These are phyloP conservation scores for Verticillium alfalfae DNA, from an alignment of 2,329 filamentous ascomycete species.

Conservation along the genomic window DNA sequence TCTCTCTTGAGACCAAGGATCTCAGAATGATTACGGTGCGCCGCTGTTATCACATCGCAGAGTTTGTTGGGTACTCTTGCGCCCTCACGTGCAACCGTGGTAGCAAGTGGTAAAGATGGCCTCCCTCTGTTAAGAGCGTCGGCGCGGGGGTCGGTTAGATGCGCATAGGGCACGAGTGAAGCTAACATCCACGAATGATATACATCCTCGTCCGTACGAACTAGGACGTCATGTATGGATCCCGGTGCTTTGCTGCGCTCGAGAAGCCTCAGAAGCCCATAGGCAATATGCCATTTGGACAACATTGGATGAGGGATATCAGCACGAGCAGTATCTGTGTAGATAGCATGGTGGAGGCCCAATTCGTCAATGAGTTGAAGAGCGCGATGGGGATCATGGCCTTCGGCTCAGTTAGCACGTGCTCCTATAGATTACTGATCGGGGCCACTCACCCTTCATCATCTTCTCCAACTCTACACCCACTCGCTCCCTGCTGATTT, in stretches of 20 bases:
- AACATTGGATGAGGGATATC: conserved; percentile 51
- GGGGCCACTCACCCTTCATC: conserved; percentile 55
- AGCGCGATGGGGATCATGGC: conserved; percentile 53
- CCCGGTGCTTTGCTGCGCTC: conserved; percentile 33
- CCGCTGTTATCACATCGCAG: conserved; percentile 59
- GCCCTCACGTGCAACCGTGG: conserved; percentile 66
- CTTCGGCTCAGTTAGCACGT: conserved; percentile 23
- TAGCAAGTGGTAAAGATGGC: conserved; percentile 45
- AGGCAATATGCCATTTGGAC: conserved; percentile 56
- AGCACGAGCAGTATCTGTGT: conserved; percentile 58
- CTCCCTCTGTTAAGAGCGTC: conserved; percentile 38
- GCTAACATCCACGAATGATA: conserved; percentile 74
- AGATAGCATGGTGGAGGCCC: conserved; percentile 66
- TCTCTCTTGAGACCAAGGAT: conserved; percentile 59
- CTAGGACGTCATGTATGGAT: conserved; percentile 47
- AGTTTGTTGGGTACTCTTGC: conserved; percentile 76
- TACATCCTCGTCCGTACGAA: conserved; percentile 58
- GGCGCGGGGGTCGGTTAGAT: conserved; percentile 32
- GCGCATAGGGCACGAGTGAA: conserved; percentile 69
- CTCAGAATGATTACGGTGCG: conserved; percentile 54
- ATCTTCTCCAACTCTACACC: conserved; percentile 89
- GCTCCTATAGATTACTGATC: not conserved
- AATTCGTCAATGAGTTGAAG: conserved; percentile 63
- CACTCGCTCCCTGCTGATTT: conserved; percentile 89
- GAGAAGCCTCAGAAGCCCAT: conserved; percentile 56